Evolutionary conservation across 108 stramenopile genomes (phyloP).

Genomic region (Fragilariopsis cylindrus): DNA sequence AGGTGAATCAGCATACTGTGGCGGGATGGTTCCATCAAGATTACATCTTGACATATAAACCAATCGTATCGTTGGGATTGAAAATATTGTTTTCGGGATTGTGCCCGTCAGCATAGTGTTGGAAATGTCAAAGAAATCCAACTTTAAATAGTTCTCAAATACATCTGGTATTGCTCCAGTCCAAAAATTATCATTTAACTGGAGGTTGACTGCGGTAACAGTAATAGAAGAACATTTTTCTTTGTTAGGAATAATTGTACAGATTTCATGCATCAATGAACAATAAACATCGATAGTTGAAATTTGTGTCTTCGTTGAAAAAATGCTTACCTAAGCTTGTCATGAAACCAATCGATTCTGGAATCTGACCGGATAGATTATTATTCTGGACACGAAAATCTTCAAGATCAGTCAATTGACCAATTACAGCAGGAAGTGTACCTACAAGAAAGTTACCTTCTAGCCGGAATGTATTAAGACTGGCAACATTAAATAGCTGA

Average conservation of each 20-base stretch:
- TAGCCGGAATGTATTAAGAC: conserved; percentile 27
- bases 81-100: conserved; percentile 37
- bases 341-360: conserved; percentile 26
- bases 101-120: conserved; percentile 22
- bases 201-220: conserved; percentile 10
- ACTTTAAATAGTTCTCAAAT: conserved; percentile 23
- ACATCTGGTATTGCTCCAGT: conserved; percentile 52
- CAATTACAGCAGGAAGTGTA: conserved; percentile 52
- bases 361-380: conserved; percentile 46
- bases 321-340: conserved; percentile 29
- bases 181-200: conserved; percentile 38
- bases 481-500: conserved; percentile 49
- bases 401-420: conserved; percentile 28
- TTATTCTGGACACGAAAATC: conserved; percentile 45
- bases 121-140: conserved; percentile 39
- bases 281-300: too few species aligned
- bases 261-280: too few species aligned
- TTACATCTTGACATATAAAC: conserved; percentile 44
- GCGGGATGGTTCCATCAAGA: conserved; percentile 37
- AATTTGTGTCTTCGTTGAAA: too few species aligned
- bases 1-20: conserved; percentile 14
- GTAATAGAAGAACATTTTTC: background rate
- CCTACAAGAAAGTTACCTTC: conserved; percentile 71
- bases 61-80: conserved; percentile 31
- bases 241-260: conserved; percentile 7